Base-by-base conservation (phyloP, 2,329 filamentous ascomycete genomes). In the Apiospora rasikravindrae region DNA sequence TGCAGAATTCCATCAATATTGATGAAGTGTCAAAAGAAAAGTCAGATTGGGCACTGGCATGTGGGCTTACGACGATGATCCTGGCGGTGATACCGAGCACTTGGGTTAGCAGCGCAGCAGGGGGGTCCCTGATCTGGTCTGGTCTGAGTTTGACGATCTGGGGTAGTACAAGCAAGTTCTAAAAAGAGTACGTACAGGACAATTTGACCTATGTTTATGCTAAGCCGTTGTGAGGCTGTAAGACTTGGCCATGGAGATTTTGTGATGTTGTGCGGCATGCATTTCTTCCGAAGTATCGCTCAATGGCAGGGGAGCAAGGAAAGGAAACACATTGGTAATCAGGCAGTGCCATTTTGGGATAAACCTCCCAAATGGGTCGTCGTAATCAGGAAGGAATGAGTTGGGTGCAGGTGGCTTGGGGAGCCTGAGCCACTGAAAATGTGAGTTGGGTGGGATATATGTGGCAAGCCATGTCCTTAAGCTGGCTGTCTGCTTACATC, bases 81-180 rank as follows among this genome's bases (percentile, higher is more conserved):
- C 57, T 64, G 33, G 33, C 57, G 57, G 33, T 64, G 33, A 64
- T 64, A 64, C 57, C 57, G 57, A 64, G 57, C 33, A 64, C 10
- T 64, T 64, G 57, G 57, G 57, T 64, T 64, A 64, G 57, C 57
- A 40, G 16, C 19, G 29, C 29, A 24, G 10, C 57, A 64, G 37
- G 57, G 57, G 53, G 29, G 19, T 8, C 8, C 57, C 53, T n/a
- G n/a, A n/a, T n/a, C n/a, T n/a, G n/a, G n/a, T n/a, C 53, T 40
- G 57, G 57, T 64, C 33, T 40, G 33, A n/a, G 57, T 64, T 19
- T 64, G 57, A n/a, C 57, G 57, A 40, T 64, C 57, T 64, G 33
- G 57, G 57, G 57, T 40, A 64, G 57, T 33, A 40, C 57, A 64
- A 40, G 33, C n/a, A 37, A 37, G 33, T 37, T 37, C 2, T n/a